Conservation (phyloP, 331 rosid species). For the Spiraea crenata region DNA sequence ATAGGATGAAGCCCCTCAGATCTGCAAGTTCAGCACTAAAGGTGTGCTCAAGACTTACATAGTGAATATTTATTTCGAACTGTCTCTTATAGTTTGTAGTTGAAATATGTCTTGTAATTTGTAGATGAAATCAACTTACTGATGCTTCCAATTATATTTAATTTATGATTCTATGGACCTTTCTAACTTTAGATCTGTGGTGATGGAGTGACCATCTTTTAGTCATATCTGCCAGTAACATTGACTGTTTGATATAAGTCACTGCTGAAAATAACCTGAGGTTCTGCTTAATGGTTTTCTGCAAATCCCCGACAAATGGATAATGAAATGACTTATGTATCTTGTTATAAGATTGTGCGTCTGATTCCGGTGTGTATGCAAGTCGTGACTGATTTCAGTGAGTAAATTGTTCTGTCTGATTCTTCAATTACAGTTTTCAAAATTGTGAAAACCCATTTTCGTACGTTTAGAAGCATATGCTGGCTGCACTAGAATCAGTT, state of each 20-base stretch:
- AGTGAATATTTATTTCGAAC: constrained; percentile 23
- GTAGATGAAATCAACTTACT: no score
- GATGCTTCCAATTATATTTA: no score
- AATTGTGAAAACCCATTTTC: no score
- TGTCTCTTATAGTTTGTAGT: constrained; percentile 21
- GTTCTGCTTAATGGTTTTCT: not conserved
- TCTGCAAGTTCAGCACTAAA: constrained; percentile 52
- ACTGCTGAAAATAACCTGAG: not conserved
- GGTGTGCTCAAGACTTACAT: constrained; percentile 42
- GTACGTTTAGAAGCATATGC: not conserved
- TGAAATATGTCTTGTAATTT: no score
- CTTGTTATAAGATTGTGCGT: not conserved
- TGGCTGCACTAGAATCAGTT: not conserved
- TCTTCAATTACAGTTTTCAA: no score
- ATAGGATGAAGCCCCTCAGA: constrained; percentile 72
- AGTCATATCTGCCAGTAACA: not conserved
- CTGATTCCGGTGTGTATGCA: no score
- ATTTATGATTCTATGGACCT: constrained; percentile 3
- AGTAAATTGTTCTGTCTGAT: no score
- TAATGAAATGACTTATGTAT: not conserved
- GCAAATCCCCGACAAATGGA: not conserved
- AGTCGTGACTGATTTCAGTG: no score
- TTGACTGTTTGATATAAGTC: not conserved
- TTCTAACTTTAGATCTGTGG: not conserved
- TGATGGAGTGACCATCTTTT: not conserved